Base-by-base conservation (phyloP, 192 early-diverging fungal species). In the Radiomyces spectabilis region DNA sequence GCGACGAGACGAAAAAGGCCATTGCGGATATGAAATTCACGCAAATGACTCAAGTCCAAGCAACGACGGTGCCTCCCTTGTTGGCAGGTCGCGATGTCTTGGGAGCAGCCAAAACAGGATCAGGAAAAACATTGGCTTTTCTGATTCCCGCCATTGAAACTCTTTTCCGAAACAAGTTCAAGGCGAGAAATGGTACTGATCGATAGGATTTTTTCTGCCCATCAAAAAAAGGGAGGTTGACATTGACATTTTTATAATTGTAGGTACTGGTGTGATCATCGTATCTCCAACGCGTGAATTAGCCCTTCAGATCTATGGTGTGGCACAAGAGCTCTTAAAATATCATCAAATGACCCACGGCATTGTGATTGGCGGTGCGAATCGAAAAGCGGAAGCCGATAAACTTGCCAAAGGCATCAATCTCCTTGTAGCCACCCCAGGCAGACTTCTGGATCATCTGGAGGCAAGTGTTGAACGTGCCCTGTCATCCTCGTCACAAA, bases 221-320 rank as follows among this genome's bases (percentile, higher is more conserved):
- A n/a, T n/a, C n/a, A 63, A 24, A 13, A 54, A 27, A 24, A 44
- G 4, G 10, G 24, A 44, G 18, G 1, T 10, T 10, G 10, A 21
- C n/a, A n/a, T n/a, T n/a, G n/a, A n/a, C n/a, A n/a, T n/a, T n/a
- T 21, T 12, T 57, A 22, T 53, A 6, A 21, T n/a, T 15, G 3
- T 3, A 68, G 85, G 92, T 57, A 96, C 96, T 0, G 95, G 94
- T 41, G 84, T 89, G 7, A 71, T 99, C 41, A 82, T 99, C 47
- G 94, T 99, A 42, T 90, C 96, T 9, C 96, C 96, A 24, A 99
- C 96, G 37, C 86, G 96, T 59, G 96, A 99, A 73, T 81, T 99
- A 51, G 96, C 96, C 24, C 78, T 99, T 53, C 96, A 99, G 71
- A 97, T 97, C 62, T 93, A 94, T 78, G 94, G 96, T 12, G 96